A percentile compares a stretch with the other conserved stretches of the same genome.
Conservation (phyloP, 2,329 filamentous ascomycete genomes). For the Pseudogymnoascus sp. region DNA sequence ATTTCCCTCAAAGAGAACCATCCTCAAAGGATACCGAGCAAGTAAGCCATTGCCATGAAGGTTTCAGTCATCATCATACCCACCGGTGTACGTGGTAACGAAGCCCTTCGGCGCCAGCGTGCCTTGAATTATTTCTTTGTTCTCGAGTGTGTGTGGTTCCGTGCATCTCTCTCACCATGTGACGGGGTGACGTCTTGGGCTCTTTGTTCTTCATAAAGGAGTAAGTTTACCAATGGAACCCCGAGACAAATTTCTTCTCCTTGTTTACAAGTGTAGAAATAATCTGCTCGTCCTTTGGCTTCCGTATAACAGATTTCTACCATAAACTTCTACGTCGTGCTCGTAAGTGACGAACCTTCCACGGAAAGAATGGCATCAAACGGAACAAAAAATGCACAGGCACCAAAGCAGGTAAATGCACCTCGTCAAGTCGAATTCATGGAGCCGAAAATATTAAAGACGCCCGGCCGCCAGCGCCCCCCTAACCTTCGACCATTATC, state of each 20-base stretch:
- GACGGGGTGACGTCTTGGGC: background rate
- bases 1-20: background rate
- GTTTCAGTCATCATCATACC: background rate
- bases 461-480: background rate
- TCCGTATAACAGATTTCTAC: background rate
- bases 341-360: background rate
- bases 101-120: background rate
- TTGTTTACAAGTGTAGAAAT: constrained; percentile 5
- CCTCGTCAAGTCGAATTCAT: background rate
- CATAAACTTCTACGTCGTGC: background rate
- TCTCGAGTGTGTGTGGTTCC: background rate
- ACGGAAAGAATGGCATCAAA: constrained; percentile 3
- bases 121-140: constrained; percentile 2
- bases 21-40: background rate
- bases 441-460: background rate
- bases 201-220: constrained; percentile 2
- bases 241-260: background rate
- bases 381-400: background rate
- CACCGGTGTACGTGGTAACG: background rate
- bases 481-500: constrained; percentile 8
- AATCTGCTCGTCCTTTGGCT: background rate
- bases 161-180: background rate
- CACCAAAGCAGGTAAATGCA: background rate
- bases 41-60: background rate
- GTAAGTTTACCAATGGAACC: background rate